Conservation (phyloP, 2,329 filamentous ascomycete species). For the Byssochlamys sp. region DNA sequence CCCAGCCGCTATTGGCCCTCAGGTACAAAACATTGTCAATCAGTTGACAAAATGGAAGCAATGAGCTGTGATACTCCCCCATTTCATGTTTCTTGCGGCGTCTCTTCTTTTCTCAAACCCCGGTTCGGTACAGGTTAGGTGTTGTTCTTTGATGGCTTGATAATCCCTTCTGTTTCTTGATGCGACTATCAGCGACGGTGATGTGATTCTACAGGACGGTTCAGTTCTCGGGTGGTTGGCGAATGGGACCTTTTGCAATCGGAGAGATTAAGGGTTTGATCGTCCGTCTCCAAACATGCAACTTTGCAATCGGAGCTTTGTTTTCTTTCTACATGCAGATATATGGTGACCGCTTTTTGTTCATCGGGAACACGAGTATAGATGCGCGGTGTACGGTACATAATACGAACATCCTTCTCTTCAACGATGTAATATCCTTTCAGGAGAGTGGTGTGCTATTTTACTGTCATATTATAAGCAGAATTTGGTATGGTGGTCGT, state of each 20-base stretch:
- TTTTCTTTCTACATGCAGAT: neutral
- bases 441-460: neutral
- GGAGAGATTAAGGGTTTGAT: neutral
- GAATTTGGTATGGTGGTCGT: neutral
- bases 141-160: neutral
- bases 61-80: slow-evolving; percentile 15
- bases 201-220: neutral
- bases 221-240: slow-evolving; percentile 5
- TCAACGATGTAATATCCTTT: neutral
- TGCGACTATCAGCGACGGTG: neutral
- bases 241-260: neutral
- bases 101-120: neutral
- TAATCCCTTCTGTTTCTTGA: neutral
- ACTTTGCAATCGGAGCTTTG: neutral
- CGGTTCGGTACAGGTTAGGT: neutral
- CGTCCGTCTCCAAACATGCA: neutral
- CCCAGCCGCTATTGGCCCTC: slow-evolving; percentile 23
- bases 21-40: slow-evolving; percentile 41
- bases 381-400: neutral
- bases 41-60: slow-evolving; percentile 40
- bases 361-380: neutral
- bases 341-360: neutral
- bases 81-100: neutral
- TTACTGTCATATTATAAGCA: neutral
- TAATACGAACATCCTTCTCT: neutral